Evolutionary conservation across 2,329 filamentous ascomycete species (phyloP).

Genomic region (Blastomyces emzantsi): DNA sequence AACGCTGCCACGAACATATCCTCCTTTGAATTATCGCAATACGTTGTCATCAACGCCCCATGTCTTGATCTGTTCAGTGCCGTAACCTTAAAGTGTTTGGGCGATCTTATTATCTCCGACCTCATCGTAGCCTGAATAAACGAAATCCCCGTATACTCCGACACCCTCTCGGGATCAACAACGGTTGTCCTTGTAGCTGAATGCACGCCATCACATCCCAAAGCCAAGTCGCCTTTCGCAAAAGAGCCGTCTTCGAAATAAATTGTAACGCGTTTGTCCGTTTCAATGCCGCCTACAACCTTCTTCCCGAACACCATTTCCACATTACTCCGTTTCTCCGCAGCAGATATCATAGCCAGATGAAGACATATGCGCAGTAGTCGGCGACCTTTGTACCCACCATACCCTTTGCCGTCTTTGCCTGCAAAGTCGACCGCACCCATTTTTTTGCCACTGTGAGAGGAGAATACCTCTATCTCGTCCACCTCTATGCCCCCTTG

Average conservation of each 20-base stretch:
- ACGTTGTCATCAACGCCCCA: constrained; percentile 35
- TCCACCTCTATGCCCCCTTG: constrained; percentile 35
- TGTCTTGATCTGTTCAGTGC: constrained; percentile 33
- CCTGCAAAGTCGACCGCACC: constrained; percentile 34
- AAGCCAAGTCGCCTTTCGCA: constrained; percentile 29
- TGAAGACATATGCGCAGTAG: constrained; percentile 37
- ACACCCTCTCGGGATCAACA: constrained; percentile 28
- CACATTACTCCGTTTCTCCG: constrained; percentile 30
- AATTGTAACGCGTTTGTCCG: constrained; percentile 24
- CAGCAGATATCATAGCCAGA: constrained; percentile 33
- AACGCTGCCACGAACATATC: constrained; percentile 35
- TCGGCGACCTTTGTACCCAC: constrained; percentile 34
- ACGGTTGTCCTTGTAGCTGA: constrained; percentile 31
- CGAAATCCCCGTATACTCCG: constrained; percentile 36
- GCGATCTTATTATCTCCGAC: constrained; percentile 19
- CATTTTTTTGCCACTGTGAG: constrained; percentile 31
- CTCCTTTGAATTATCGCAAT: constrained; percentile 28
- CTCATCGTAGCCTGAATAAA: constrained; percentile 31
- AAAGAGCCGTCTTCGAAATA: constrained; percentile 32
- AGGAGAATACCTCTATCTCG: constrained; percentile 34
- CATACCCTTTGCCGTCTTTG: constrained; percentile 29
- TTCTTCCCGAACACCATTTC: constrained; percentile 37
- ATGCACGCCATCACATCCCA: constrained; percentile 37
- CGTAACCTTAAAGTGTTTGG: constrained; percentile 32
- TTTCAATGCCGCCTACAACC: constrained; percentile 30